A percentile compares a stretch with the other conserved stretches of the same genome.
These are phyloP conservation scores for Pythium chondricola DNA, from an alignment of 352 stramenopile genomes.

Conservation along the genomic window DNA sequence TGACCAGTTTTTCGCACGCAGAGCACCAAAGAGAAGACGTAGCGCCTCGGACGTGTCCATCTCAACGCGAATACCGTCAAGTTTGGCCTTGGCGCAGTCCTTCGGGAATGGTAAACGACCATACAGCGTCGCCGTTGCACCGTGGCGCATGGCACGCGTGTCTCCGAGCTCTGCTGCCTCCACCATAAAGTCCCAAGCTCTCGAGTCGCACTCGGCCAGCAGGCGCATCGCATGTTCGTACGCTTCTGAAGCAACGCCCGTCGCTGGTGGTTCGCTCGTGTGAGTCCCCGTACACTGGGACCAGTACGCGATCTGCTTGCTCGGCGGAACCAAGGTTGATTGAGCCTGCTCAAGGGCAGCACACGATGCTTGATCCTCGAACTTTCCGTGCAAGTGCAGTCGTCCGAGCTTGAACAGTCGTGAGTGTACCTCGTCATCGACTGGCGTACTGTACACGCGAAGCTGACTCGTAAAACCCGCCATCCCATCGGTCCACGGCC, in stretches of 20 bases:
- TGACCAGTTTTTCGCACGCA: slow-evolving; percentile 1
- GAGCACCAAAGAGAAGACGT: not conserved
- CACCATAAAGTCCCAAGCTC: slow-evolving; percentile 9
- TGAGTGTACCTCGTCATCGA: slow-evolving; percentile 26
- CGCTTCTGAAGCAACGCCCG: no score
- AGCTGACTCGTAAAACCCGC: slow-evolving; percentile 57
- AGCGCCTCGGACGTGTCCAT: not conserved
- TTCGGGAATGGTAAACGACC: slow-evolving; percentile 7
- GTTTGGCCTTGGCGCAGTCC: slow-evolving; percentile 1
- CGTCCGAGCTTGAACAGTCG: slow-evolving; percentile 17
- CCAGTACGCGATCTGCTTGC: slow-evolving; percentile 36
- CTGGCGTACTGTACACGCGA: slow-evolving; percentile 26
- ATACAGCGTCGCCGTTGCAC: slow-evolving; percentile 9
- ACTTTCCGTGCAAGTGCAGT: not conserved
- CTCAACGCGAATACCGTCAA: slow-evolving; percentile 5
- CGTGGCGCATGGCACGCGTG: slow-evolving; percentile 1
- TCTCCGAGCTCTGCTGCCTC: slow-evolving; percentile 16
- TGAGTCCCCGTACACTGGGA: no score
- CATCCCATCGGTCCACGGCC: slow-evolving; percentile 62
- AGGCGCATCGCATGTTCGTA: slow-evolving; percentile 5
- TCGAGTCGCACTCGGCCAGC: not conserved
- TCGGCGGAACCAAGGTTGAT: not conserved
- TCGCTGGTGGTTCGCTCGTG: no score
- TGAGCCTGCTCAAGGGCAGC: not conserved
- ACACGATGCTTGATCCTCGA: not conserved